These are phyloP conservation scores for Chloropicon primus DNA, from an alignment of 139 green algal genomes.

Conservation along the genomic window DNA sequence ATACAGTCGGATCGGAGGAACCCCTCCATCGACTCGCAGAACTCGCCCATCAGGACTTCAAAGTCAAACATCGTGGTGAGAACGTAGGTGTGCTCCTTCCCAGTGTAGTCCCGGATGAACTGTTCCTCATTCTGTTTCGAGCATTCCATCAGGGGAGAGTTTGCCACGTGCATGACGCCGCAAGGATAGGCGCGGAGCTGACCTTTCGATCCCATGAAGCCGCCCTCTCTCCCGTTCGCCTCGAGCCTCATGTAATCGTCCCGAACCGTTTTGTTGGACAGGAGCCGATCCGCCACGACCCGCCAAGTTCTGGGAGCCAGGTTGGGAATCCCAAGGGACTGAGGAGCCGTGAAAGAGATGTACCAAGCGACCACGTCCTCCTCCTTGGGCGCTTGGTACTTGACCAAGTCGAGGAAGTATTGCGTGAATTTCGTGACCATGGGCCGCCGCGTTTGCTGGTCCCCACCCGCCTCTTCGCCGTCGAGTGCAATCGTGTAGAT, in stretches of 20 bases:
- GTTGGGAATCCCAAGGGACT: background rate
- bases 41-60: background rate
- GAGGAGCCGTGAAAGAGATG: background rate
- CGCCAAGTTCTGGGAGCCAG: constrained; percentile 1
- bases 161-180: background rate
- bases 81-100: constrained; percentile 5
- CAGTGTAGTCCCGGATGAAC: background rate
- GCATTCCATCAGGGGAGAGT: constrained; percentile 3
- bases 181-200: background rate
- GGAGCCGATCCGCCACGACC: background rate
- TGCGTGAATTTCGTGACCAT: background rate
- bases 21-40: constrained; percentile 2
- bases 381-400: background rate
- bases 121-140: constrained; percentile 1
- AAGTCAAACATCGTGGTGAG: constrained; percentile 10
- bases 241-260: background rate
- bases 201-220: background rate
- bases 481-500: background rate
- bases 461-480: background rate
- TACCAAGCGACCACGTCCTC: background rate
- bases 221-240: background rate
- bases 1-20: background rate
- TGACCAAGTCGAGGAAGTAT: background rate
- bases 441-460: background rate
- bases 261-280: background rate